phyloP scores from a whole-genome alignment of 768 basidiomycete species.

The Termitomyces sp. region DNA sequence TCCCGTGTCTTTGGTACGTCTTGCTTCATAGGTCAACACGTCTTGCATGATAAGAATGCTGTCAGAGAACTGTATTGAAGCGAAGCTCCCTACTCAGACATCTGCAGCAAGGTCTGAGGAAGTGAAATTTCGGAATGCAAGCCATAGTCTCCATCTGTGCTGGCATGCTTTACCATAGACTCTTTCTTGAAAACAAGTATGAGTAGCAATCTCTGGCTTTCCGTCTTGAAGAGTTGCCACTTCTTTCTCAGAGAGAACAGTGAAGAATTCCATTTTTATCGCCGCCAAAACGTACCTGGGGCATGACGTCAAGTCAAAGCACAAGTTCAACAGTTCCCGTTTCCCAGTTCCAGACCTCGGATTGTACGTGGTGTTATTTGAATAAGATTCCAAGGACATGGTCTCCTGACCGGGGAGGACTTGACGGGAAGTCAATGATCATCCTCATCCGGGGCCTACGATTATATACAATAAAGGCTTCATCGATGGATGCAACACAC shows the following conservation, averaged over 20 bases:
- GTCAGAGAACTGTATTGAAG: neutral
- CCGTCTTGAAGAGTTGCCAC: neutral
- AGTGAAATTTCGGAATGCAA: neutral
- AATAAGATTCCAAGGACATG: neutral
- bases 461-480: neutral
- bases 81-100: neutral
- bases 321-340: neutral
- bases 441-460: neutral
- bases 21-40: no score
- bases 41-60: no score
- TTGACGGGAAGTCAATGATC: neutral
- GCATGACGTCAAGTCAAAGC: neutral
- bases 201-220: no score
- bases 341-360: neutral
- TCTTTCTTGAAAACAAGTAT: neutral
- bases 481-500: neutral
- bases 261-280: neutral
- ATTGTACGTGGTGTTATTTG: neutral
- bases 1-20: no score
- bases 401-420: neutral
- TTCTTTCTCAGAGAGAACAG: neutral
- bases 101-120: neutral
- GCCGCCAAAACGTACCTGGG: neutral
- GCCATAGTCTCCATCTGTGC: no score
- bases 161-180: neutral